Base-by-base conservation (phyloP, 2,329 filamentous ascomycete species). In the Trichoderma breve region DNA sequence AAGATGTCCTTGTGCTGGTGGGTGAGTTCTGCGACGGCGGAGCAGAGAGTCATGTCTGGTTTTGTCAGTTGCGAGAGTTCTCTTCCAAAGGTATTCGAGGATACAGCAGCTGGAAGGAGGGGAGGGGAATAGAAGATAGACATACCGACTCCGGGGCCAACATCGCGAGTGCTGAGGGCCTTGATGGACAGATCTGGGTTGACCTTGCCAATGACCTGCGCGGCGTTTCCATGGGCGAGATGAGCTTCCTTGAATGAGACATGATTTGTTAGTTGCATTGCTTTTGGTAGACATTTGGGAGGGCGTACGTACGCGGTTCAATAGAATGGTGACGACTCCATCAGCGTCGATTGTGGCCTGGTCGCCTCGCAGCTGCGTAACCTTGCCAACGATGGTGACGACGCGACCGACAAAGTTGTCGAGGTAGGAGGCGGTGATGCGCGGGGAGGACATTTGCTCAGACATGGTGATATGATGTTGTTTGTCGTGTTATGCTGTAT, bases 311-410 rank as follows among this genome's bases (percentile, higher is more conserved):
- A 94, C 92, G 65, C 91, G 86, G 79, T 93, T 94, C 75, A 98
- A 81, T 21, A 92, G 84, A 2, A 94, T 86, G 0, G 90, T 93
- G 30, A 98, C 88, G 26, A 90, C 87, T 0, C 95, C 95, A 30
- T 90, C 91, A 6, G 93, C 91, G 71, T 97, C 94, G 34, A 98
- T 88, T 6, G 90, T 89, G 0, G 94, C 95, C 65, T 89, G 88
- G 67, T 96, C 93, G 75, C 95, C 95, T 66, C 91, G 91, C 28
- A 98, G 86, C 77, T 96, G 91, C 4, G 89, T 88, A 61, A 98
- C 94, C 77, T 92, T 94, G 77, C 96, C 96, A 6, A 97, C 87
- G 70, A 98, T 86, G 77, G 94, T 94, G 74, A 98, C 93, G 74
- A 92, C 93, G 75, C 89, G 88, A 75, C 86, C 86, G 75, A 90